Conservation (phyloP, 1,284 basidiomycete genomes). For the Trichosporon sp. region DNA sequence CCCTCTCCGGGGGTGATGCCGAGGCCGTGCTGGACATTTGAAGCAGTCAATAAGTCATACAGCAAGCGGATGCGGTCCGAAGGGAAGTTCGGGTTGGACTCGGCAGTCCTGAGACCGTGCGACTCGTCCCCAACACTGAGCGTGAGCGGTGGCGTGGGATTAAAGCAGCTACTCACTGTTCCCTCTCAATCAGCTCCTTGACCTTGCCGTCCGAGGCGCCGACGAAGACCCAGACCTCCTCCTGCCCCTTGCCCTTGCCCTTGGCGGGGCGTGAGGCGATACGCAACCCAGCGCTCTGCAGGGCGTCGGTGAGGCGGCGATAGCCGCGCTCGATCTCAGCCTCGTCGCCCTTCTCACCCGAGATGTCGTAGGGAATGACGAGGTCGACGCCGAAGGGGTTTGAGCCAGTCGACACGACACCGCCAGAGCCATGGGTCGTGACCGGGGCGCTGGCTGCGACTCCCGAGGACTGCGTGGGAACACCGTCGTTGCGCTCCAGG, state of each 20-base stretch:
- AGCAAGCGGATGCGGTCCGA: slow-evolving; percentile 69
- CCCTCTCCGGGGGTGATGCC: slow-evolving; percentile 71
- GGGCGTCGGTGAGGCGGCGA: slow-evolving; percentile 29
- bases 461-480: no score
- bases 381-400: slow-evolving; percentile 54
- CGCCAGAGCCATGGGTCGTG: not conserved
- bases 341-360: slow-evolving; percentile 26
- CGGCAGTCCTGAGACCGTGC: slow-evolving; percentile 64
- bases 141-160: not conserved
- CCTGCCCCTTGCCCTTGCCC: slow-evolving; percentile 62
- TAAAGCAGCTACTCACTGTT: slow-evolving; percentile 64
- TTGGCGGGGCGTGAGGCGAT: slow-evolving; percentile 38
- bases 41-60: slow-evolving; percentile 72
- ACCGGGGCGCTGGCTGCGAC: no score
- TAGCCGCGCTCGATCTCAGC: slow-evolving; percentile 38
- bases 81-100: slow-evolving; percentile 62
- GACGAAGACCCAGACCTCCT: slow-evolving; percentile 78
- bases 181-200: slow-evolving; percentile 68
- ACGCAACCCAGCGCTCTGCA: slow-evolving; percentile 48
- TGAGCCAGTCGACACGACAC: not conserved
- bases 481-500: not conserved
- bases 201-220: slow-evolving; percentile 69
- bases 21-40: slow-evolving; percentile 70
- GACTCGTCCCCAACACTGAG: slow-evolving; percentile 37
- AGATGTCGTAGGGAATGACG: slow-evolving; percentile 48